A percentile compares a stretch with the other conserved stretches of the same genome.
These are phyloP conservation scores for Podila epicladia DNA, from an alignment of 192 early-diverging fungal genomes.

Conservation along the genomic window DNA sequence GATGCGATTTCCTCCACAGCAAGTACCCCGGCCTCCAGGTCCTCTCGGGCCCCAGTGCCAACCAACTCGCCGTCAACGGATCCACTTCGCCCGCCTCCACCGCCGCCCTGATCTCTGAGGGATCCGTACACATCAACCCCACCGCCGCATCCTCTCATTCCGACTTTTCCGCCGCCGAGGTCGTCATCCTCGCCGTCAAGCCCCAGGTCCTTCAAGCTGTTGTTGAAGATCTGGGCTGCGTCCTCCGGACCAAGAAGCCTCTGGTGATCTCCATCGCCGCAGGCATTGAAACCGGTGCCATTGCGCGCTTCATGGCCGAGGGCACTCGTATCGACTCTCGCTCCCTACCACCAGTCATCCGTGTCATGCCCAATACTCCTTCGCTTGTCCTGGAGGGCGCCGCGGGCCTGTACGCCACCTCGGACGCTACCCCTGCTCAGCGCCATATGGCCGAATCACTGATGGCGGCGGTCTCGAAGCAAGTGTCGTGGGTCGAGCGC, in stretches of 20 bases:
- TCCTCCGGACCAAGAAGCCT: constrained; percentile 65
- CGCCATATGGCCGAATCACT: constrained; percentile 74
- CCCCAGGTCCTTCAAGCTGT: constrained; percentile 87
- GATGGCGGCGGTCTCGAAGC: constrained; percentile 78
- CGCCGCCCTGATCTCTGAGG: constrained; percentile 19
- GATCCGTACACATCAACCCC: constrained; percentile 31
- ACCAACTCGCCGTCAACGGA: constrained; percentile 68
- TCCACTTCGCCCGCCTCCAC: constrained; percentile 18
- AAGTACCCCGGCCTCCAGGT: constrained; percentile 71
- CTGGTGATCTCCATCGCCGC: constrained; percentile 92
- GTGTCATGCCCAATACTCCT: constrained; percentile 98
- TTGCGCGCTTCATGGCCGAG: constrained; percentile 75
- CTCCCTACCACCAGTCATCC: constrained; percentile 66
- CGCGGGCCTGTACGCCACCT: constrained; percentile 81
- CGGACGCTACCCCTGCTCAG: constrained; percentile 67
- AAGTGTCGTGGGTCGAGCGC: constrained; percentile 83
- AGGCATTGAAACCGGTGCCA: constrained; percentile 80
- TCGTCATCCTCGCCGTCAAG: constrained; percentile 91
- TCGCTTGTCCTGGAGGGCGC: constrained; percentile 90
- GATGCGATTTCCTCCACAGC: constrained; percentile 67
- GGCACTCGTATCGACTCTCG: constrained; percentile 19
- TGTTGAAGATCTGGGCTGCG: constrained; percentile 61
- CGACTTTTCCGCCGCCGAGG: constrained; percentile 57
- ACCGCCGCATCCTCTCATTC: constrained; percentile 10
- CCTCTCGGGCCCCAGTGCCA: constrained; percentile 60